Evolutionary conservation across 2,329 filamentous ascomycete genomes (phyloP), one percentile per base, ranked within the genome.

Genomic region (Lachnellula occidentalis): DNA sequence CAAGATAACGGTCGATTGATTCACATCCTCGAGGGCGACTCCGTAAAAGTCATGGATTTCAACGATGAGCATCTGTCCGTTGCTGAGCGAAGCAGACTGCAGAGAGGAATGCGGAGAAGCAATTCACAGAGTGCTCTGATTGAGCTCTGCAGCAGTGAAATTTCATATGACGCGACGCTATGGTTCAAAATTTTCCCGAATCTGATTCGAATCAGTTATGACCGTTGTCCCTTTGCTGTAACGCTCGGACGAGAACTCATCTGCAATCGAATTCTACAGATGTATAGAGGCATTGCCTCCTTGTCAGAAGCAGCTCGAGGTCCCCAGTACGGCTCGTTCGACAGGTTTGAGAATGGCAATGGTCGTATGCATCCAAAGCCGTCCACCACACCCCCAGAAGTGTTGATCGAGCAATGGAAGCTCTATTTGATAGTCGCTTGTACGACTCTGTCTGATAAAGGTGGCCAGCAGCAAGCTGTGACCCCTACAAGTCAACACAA

Each of bases 151-250:
- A 92, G 90, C 63, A 97, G 94, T 72, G 94, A 97, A 63, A 85
- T 94, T 24, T 90, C 91, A 0, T 96, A 97, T 66, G 94, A 99
- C 68, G 87, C 90, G 2, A 95, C 92, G 0, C 74, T 99, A 12
- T 99, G 94, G 94, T 95, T 94, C 73, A 99, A 97, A 67, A 87
- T 97, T 17, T 99, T 99, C 66, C 95, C 94, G 3, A 97, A 96
- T 66, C 79, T 99, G 34, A 88, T 99, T 54, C 84, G 90, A 11
- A 87, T 95, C 61, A 90, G 91, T 55, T 95, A 90, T 66, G 90
- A 96, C 61, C 87, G 87, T 56, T 99, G 92, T 64, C 89, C 90
- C 0, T 92, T 95, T 64, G 91, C 92, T 2, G 89, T 97, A 34
- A 92, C 90, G 0, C 82, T 97, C 47, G 91, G 90, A 24, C 83